Evolutionary conservation across 1,284 basidiomycete species (phyloP).

Genomic region (Mycosarcoma mackinlayi): DNA sequence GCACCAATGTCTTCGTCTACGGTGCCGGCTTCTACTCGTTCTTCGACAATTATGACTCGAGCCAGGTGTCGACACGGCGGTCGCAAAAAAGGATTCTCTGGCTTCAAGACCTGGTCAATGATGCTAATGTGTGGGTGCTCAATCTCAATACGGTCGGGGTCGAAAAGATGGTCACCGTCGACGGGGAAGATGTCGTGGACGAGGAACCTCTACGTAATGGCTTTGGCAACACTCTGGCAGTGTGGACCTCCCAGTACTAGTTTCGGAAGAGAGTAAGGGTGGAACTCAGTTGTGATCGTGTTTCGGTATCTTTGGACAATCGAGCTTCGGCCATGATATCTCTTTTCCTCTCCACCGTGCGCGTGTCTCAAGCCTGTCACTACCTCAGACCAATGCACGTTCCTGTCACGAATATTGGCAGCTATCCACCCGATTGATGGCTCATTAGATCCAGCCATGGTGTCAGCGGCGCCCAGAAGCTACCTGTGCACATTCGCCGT

Average conservation of each 20-base stretch:
- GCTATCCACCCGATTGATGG: no score
- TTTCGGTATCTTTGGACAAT: no score
- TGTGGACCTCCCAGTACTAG: conserved; percentile 19
- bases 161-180: conserved; percentile 46
- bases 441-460: no score
- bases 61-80: conserved; percentile 27
- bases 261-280: no score
- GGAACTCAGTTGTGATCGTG: no score
- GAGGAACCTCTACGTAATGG: conserved; percentile 50
- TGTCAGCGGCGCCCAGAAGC: no score
- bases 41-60: conserved; percentile 57
- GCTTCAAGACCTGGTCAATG: conserved; percentile 26
- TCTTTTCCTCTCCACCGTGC: no score
- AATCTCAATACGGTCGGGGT: conserved; percentile 56
- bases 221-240: conserved; percentile 52
- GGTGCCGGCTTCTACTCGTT: conserved; percentile 59
- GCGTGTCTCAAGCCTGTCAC: no score
- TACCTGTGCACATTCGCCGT: no score
- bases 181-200: conserved; percentile 32
- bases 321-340: no score
- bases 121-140: conserved; percentile 45
- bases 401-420: no score
- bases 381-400: no score
- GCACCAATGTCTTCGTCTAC: conserved; percentile 40
- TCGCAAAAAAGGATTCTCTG: conserved; percentile 55